A percentile compares a stretch with the other conserved stretches of the same genome.
Conservation (phyloP, 1,284 basidiomycete species). For the Rhodotorula sp. region DNA sequence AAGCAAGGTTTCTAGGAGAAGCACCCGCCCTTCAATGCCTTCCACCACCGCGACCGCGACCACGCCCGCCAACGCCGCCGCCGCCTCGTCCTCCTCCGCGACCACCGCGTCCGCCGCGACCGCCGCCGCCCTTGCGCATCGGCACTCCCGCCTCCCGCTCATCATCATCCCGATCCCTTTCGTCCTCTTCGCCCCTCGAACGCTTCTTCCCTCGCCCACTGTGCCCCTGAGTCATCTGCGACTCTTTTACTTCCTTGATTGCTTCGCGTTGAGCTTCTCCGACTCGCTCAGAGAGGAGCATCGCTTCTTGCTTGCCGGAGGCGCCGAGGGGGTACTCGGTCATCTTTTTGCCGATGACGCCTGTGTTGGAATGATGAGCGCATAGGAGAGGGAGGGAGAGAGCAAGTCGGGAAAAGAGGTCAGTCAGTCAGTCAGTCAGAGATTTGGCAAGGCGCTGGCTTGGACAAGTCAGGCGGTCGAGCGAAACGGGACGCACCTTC, state of each 20-base stretch:
- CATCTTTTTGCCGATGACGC: slow-evolving; percentile 89
- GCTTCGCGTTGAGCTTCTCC: slow-evolving; percentile 84
- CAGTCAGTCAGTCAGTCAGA: neutral
- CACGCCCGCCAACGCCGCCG: neutral
- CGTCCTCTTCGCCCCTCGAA: slow-evolving; percentile 56
- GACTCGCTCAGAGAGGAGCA: slow-evolving; percentile 82
- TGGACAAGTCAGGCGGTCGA: too few species aligned
- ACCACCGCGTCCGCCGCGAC: neutral
- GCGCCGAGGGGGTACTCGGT: slow-evolving; percentile 67
- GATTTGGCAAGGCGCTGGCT: too few species aligned
- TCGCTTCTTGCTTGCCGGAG: slow-evolving; percentile 85
- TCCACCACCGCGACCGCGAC: neutral
- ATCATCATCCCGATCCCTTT: slow-evolving; percentile 82
- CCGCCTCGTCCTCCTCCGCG: neutral
- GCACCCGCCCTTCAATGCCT: neutral
- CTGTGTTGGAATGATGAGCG: neutral
- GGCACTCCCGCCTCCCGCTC: slow-evolving; percentile 77
- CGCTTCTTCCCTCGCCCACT: slow-evolving; percentile 55
- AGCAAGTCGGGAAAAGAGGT: neutral
- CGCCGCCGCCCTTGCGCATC: slow-evolving; percentile 15
- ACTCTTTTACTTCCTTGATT: slow-evolving; percentile 63
- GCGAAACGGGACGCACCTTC: slow-evolving; percentile 54
- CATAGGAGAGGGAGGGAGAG: too few species aligned
- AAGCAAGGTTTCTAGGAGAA: neutral
- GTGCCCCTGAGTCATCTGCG: slow-evolving; percentile 54